phyloP scores from a whole-genome alignment of 345 rosid species.

The Arabis hirsuta region DNA sequence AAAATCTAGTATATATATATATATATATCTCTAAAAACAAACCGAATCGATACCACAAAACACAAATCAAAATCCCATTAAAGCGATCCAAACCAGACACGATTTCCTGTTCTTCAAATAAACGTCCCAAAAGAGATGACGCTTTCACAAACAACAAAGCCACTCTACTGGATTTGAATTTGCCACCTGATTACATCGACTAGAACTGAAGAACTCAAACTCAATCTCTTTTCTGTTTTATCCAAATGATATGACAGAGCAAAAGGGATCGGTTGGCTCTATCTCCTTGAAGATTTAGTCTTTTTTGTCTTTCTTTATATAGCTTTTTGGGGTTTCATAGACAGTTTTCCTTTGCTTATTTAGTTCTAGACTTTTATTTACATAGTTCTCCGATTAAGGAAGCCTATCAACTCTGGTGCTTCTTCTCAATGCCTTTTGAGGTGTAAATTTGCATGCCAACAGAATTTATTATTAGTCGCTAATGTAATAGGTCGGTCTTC shows the following conservation, averaged over 20 bases:
- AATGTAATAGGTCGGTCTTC: too few species aligned
- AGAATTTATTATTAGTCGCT: too few species aligned
- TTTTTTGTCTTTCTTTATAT: background rate
- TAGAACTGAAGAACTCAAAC: constrained; percentile 10
- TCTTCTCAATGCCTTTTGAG: too few species aligned
- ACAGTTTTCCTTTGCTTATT: too few species aligned
- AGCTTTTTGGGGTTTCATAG: background rate
- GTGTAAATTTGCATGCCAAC: too few species aligned
- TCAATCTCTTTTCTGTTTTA: background rate
- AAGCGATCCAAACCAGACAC: constrained; percentile 30
- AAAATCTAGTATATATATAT: too few species aligned
- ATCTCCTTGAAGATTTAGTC: constrained; percentile 11
- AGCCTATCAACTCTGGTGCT: too few species aligned
- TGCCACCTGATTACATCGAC: constrained; percentile 63
- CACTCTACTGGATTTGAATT: constrained; percentile 69
- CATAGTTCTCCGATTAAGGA: too few species aligned
- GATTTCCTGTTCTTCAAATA: constrained; percentile 54
- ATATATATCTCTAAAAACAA: too few species aligned
- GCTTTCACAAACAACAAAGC: constrained; percentile 40
- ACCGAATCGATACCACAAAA: too few species aligned
- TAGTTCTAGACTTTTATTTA: too few species aligned
- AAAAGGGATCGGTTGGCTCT: constrained; percentile 15
- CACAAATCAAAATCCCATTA: too few species aligned
- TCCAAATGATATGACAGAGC: constrained; percentile 27
- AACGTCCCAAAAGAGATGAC: constrained; percentile 60